These are phyloP conservation scores for Cenococcum geophilum DNA, from an alignment of 495 filamentous ascomycete species.

Conservation along the genomic window DNA sequence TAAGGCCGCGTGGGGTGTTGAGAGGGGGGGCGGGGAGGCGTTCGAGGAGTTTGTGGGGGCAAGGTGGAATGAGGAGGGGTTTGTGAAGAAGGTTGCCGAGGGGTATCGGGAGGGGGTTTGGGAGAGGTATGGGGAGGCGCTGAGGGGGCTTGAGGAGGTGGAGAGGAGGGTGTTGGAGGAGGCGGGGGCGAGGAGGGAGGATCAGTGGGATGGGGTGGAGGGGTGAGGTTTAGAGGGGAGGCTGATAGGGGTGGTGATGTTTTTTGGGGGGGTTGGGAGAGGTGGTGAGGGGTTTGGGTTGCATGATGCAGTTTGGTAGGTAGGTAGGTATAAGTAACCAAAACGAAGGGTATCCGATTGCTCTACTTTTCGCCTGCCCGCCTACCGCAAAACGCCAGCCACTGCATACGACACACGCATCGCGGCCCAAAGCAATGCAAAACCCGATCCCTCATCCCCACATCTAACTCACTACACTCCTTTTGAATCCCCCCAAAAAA, in stretches of 20 bases:
- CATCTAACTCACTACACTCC: too few species aligned
- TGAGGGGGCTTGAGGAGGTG: conserved; percentile 74
- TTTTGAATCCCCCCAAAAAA: too few species aligned
- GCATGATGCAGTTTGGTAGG: too few species aligned
- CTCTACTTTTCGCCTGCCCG: too few species aligned
- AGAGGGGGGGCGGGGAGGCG: conserved; percentile 59
- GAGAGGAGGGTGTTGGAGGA: conserved; percentile 58
- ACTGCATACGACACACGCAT: too few species aligned
- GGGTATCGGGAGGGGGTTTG: conserved; percentile 73
- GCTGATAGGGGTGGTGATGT: background rate
- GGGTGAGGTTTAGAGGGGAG: background rate
- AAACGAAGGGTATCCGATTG: too few species aligned
- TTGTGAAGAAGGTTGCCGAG: conserved; percentile 71
- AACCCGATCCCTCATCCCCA: too few species aligned
- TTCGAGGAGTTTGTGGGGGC: conserved; percentile 81
- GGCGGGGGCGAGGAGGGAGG: conserved; percentile 16
- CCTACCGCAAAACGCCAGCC: too few species aligned
- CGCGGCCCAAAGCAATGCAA: too few species aligned
- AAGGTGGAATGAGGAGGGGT: conserved; percentile 79
- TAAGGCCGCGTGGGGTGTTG: conserved; percentile 88
- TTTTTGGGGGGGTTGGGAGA: too few species aligned
- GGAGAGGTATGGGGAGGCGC: conserved; percentile 65
- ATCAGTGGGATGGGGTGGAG: background rate
- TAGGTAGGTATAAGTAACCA: too few species aligned
- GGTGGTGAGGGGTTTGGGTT: too few species aligned